Evolutionary conservation across 495 filamentous ascomycete genomes (phyloP), one percentile per base, ranked within the genome.

Genomic region (Pseudoneurospora amorphoporcata): DNA sequence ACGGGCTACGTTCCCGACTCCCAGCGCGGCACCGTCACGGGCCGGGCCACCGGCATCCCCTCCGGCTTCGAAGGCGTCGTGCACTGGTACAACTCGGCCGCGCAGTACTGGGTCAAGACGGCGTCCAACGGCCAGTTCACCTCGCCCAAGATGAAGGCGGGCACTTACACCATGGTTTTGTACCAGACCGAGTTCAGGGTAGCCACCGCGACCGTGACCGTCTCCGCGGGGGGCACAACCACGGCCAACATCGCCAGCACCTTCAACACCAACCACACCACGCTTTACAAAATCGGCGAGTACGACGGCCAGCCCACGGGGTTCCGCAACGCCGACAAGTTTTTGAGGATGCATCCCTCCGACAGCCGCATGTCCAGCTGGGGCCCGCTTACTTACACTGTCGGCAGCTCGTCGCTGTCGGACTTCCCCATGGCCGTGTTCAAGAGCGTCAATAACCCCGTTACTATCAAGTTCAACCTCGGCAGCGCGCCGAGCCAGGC

Each of bases 401-500:
- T 88, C 23, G 90, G 88, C 23, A 82, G 81, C 29, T 86, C 84
- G 6, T 72, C 79, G 7, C 76, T 87, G 3, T 76, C 76, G 2
- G 83, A 86, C 47, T 89, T 91, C 79, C 90, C 89, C 10, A 91
- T 92, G 90, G 89, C 88, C 0, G 74, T 90, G 42, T 89, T 90
- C 82, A 87, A 90, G 78, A 79, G 75, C 70, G 84, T 88, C 19
- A 91, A 91, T 78, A 86, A 84, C 70, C 88, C 88, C 0, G 82
- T 89, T 17, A 91, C 86, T 0, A 91, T 92, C 78, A 83, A 81
- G 38, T 88, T 91, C 75, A 89, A 84, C 6, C 81, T 90, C 0
- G 81, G 78, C 1, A 83, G 86, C 17, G 80, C 83, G 4, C 77
- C 82, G 4, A 85, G 84, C 0, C 83, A 87, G 2, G 76, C 79